phyloP scores from a whole-genome alignment of 1,284 basidiomycete species.

The Tranzscheliella williamsii region DNA sequence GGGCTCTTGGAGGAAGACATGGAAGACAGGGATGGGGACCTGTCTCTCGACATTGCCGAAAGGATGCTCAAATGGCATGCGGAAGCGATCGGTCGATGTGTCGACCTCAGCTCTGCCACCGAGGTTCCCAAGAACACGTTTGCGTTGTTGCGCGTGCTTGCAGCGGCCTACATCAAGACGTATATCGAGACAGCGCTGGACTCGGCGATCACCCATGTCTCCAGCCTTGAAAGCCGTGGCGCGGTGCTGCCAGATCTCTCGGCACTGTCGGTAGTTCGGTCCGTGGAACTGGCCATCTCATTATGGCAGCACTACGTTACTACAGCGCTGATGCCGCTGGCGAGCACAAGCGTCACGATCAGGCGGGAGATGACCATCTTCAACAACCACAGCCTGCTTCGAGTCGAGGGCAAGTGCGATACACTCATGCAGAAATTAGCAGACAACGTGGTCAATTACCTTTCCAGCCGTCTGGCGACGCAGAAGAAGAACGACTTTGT shows the following conservation, averaged over 20 bases:
- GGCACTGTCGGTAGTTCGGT: conserved; percentile 67
- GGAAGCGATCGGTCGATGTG: conserved; percentile 58
- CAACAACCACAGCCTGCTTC: conserved; percentile 84
- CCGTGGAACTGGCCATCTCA: conserved; percentile 86
- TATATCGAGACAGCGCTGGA: conserved; percentile 91
- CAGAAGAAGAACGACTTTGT: conserved; percentile 98
- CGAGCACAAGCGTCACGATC: conserved; percentile 80
- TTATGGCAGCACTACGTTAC: conserved; percentile 97
- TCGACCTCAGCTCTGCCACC: conserved; percentile 50
- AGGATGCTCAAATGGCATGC: conserved; percentile 59
- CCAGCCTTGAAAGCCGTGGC: conserved; percentile 67
- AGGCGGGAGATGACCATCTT: conserved; percentile 91
- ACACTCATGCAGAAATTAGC: conserved; percentile 78
- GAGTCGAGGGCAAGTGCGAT: conserved; percentile 86
- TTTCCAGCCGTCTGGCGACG: conserved; percentile 74
- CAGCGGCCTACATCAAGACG: conserved; percentile 80
- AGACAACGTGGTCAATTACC: conserved; percentile 66
- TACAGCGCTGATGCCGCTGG: conserved; percentile 85
- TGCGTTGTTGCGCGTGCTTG: conserved; percentile 79
- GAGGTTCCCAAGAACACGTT: conserved; percentile 80
- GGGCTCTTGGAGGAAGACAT: conserved; percentile 15
- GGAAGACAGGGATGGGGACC: conserved; percentile 46
- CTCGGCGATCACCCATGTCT: conserved; percentile 75
- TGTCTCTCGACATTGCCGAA: conserved; percentile 52
- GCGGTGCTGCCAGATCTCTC: conserved; percentile 73